Evolutionary conservation across 2,329 filamentous ascomycete genomes (phyloP).

Genomic region (Fusarium falciforme): DNA sequence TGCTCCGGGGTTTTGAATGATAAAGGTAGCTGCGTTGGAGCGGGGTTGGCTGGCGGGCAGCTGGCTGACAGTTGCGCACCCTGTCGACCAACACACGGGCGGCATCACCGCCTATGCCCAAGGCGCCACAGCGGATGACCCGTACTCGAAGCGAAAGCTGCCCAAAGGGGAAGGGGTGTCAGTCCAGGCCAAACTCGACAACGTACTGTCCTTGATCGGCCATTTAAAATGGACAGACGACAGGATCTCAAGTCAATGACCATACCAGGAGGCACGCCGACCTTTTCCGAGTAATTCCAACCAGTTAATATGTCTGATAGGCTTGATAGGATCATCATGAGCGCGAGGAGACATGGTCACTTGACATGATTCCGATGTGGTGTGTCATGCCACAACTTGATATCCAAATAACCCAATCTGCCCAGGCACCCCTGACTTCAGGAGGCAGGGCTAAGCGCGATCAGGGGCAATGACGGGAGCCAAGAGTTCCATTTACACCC

Average conservation of each 20-base stretch:
- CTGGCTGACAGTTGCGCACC: background rate
- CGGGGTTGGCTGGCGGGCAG: constrained; percentile 7
- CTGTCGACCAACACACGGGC: background rate
- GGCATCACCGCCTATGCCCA: constrained; percentile 1
- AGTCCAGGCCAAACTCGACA: background rate
- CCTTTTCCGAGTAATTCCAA: background rate
- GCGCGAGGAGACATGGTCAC: too few relatives aligned
- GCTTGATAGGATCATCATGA: background rate
- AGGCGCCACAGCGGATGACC: background rate
- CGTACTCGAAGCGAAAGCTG: background rate
- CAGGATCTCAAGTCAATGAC: background rate
- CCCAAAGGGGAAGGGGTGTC: background rate
- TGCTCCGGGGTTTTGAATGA: background rate
- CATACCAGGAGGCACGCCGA: background rate
- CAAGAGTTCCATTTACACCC: background rate
- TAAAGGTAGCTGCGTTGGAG: constrained; percentile 11
- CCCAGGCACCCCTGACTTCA: constrained; percentile 28
- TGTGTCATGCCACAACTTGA: background rate
- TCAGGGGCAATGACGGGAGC: background rate
- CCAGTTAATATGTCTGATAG: background rate
- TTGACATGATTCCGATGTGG: background rate
- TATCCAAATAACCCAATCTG: background rate
- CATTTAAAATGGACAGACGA: background rate
- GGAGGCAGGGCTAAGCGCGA: background rate
- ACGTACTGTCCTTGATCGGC: background rate